Evolutionary conservation across 148 eudicot species (phyloP).

Genomic region (Silene latifolia): DNA sequence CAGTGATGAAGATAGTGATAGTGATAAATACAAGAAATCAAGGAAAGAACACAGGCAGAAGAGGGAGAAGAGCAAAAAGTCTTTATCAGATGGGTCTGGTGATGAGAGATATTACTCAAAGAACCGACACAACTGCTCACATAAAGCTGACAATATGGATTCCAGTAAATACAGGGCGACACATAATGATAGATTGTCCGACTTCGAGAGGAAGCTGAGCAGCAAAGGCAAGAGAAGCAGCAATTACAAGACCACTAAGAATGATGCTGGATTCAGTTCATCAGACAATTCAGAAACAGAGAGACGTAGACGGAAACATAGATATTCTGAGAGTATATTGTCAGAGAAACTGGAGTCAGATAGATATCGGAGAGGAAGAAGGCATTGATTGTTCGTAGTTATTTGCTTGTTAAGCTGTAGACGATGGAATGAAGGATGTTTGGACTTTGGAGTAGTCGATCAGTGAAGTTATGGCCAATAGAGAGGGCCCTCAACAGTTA

Average conservation of each 20-base stretch:
- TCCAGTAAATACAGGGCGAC: not conserved
- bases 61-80: slow-evolving; percentile 16
- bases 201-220: slow-evolving; percentile 12
- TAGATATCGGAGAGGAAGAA: not conserved
- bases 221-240: slow-evolving; percentile 11
- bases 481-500: not conserved
- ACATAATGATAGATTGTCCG: slow-evolving; percentile 7
- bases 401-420: not conserved
- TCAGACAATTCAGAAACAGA: slow-evolving; percentile 34
- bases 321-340: slow-evolving; percentile 9
- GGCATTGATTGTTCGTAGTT: not conserved
- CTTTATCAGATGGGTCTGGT: slow-evolving; percentile 32
- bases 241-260: not conserved
- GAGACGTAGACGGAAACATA: slow-evolving; percentile 33
- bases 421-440: not conserved
- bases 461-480: not conserved
- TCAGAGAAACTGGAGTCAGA: slow-evolving; percentile 3
- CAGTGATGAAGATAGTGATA: slow-evolving; percentile 29
- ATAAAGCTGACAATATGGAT: not conserved
- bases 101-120: slow-evolving; percentile 29
- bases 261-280: slow-evolving; percentile 30
- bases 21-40: slow-evolving; percentile 26
- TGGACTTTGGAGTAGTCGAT: not conserved
- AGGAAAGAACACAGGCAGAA: slow-evolving; percentile 30
- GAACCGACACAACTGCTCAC: slow-evolving; percentile 14